Evolutionary conservation across 768 basidiomycete species (phyloP).

Genomic region (Podaxis rugospora): DNA sequence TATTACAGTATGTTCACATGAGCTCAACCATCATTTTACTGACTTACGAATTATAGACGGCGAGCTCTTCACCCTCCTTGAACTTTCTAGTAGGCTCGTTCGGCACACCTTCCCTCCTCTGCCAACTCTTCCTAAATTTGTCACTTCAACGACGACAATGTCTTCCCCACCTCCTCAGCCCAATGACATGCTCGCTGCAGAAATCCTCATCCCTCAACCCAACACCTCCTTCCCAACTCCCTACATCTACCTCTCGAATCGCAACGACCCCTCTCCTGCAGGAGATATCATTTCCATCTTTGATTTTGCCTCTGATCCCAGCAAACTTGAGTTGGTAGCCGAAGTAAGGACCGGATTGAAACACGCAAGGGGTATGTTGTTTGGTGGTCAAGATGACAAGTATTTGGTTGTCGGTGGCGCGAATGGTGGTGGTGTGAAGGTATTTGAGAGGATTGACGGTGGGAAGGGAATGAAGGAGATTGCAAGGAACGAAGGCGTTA

Average conservation of each 20-base stretch:
- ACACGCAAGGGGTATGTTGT: slow-evolving; percentile 65
- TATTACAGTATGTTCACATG: slow-evolving; percentile 45
- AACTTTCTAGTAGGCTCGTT: slow-evolving; percentile 55
- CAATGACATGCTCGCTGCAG: slow-evolving; percentile 59
- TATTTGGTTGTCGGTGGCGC: slow-evolving; percentile 66
- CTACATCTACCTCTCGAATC: slow-evolving; percentile 71
- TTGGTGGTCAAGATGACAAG: slow-evolving; percentile 57
- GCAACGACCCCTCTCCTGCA: slow-evolving; percentile 63
- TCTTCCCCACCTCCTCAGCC: slow-evolving; percentile 37
- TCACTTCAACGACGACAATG: slow-evolving; percentile 48
- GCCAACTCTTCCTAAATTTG: slow-evolving; percentile 33
- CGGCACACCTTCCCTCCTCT: slow-evolving; percentile 49
- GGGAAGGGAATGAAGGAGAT: slow-evolving; percentile 52
- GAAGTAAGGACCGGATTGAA: slow-evolving; percentile 68
- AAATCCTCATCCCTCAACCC: slow-evolving; percentile 57
- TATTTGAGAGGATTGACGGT: slow-evolving; percentile 62
- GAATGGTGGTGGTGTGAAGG: slow-evolving; percentile 60
- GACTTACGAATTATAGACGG: slow-evolving; percentile 38
- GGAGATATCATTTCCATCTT: slow-evolving; percentile 77
- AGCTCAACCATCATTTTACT: neutral
- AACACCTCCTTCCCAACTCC: slow-evolving; percentile 47
- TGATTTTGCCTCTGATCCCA: slow-evolving; percentile 40
- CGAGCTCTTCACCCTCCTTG: slow-evolving; percentile 61
- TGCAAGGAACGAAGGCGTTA: slow-evolving; percentile 38
- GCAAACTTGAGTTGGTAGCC: slow-evolving; percentile 41